Conservation (phyloP, 257 asterid species). For the Solanum peruvianum region DNA sequence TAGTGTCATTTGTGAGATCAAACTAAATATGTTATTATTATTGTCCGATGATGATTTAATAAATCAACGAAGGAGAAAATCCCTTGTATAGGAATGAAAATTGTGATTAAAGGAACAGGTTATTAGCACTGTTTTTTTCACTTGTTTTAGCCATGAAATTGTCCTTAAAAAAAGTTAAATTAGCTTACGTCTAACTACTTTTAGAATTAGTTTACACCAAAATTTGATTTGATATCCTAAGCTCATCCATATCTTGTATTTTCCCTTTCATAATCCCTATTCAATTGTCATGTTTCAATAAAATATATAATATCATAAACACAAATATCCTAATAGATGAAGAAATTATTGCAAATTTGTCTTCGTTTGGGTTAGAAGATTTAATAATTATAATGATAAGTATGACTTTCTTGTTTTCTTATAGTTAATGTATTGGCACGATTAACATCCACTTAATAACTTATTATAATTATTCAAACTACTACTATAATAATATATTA, state of each 20-base stretch:
- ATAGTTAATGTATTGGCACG: not conserved
- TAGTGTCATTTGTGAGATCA: not conserved
- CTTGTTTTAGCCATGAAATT: not conserved
- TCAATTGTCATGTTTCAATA: not conserved
- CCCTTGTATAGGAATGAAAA: not conserved
- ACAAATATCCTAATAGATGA: not conserved
- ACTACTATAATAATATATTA: not conserved
- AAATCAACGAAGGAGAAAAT: not conserved
- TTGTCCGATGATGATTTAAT: not conserved
- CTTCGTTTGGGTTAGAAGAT: not conserved
- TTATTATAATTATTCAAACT: not conserved
- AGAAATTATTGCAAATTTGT: not conserved
- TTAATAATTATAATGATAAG: not conserved
- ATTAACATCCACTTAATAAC: not conserved
- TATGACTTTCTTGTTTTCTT: not conserved
- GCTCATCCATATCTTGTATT: not conserved
- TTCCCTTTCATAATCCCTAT: not conserved
- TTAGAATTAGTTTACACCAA: not conserved
- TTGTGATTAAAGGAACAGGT: not conserved
- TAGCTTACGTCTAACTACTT: not conserved
- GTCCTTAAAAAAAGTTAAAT: not conserved
- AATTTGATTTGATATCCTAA: not conserved
- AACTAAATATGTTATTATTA: not conserved
- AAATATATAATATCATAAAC: not conserved
- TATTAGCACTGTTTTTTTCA: not conserved